Percentiles rank a stretch among this genome's conserved stretches.
These are phyloP conservation scores for Penicillium brevicompactum DNA, from an alignment of 2,329 filamentous ascomycete species.

Conservation along the genomic window DNA sequence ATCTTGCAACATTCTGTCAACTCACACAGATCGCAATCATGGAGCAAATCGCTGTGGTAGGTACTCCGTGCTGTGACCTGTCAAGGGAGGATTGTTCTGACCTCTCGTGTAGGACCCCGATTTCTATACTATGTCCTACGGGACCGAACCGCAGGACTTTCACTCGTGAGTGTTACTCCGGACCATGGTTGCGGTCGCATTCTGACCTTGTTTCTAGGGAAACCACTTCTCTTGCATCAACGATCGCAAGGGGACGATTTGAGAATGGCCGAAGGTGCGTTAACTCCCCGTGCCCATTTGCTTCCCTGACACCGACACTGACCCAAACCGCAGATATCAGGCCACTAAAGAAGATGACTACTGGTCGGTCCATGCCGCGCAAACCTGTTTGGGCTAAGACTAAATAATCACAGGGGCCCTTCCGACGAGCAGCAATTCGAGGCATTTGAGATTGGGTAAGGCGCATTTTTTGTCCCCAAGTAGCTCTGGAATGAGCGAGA, in stretches of 20 bases:
- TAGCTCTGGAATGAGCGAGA: not conserved
- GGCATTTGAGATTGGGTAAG: constrained; percentile 21
- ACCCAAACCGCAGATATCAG: constrained; percentile 15
- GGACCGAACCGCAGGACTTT: not conserved
- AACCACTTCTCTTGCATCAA: constrained; percentile 17
- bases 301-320: not conserved
- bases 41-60: not conserved
- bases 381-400: not conserved
- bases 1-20: not conserved
- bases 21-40: not conserved
- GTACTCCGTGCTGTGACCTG: not conserved
- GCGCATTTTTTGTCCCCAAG: not conserved
- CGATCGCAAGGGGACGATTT: constrained; percentile 13
- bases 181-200: not conserved
- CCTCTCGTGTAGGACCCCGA: not conserved
- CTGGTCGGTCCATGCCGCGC: constrained; percentile 11
- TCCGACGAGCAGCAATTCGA: constrained; percentile 23
- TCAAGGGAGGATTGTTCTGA: not conserved
- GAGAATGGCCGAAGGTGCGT: constrained; percentile 21
- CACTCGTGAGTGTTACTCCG: not conserved
- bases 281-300: not conserved
- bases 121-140: not conserved
- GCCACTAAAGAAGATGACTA: constrained; percentile 20
- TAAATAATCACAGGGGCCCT: constrained; percentile 13
- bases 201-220: constrained; percentile 6